Base-by-base conservation (phyloP, 495 filamentous ascomycete species). In the Ascobolus immersus region DNA sequence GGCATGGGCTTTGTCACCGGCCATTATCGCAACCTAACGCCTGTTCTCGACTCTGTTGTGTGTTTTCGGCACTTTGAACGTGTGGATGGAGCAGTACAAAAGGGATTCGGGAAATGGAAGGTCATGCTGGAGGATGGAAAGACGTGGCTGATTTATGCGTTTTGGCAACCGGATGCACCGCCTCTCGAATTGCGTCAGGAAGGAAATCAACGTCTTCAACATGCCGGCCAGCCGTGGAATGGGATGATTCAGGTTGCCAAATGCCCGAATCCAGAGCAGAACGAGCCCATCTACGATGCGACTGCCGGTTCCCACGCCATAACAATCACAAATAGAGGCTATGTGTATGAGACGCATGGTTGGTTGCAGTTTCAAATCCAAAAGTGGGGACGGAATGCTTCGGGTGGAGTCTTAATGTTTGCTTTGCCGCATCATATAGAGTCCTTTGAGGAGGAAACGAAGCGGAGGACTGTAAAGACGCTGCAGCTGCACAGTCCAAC, bases 1-100 rank as follows among this genome's bases (percentile, higher is more conserved):
- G 86, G 81, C 5, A 77, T 79, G 69, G 77, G 65, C 0, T 81
- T 76, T 39, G 62, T 84, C 6, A 89, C 77, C 4, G 78, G 60
- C 4, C 34, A 75, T 11, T 91, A 80, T 51, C 60, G 58, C 28
- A 60, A 62, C 19, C 56, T 66, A 4, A 67, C 69, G 20, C 80
- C 28, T 4, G 9, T 10, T 4, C 14, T 31, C 17, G 28, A 31
- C 12, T 15, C 12, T 17, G 17, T 10, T 31, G 60, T 84, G 1
- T 69, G 69, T 41, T 90, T 77, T 58, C 59, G 59, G 12, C 65
- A 64, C 13, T 54, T 93, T 71, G 66, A 20, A 56, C 60, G 7
- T 56, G 62, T 12, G 52, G 55, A 2, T 17, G 18, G 12, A 13
- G 17, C 10, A 9, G 12, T 31, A 4, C 2, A 17, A n/a, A 17